A percentile compares a stretch with the other conserved stretches of the same genome.
These are phyloP conservation scores for Penicillium antarcticum DNA, from an alignment of 495 filamentous ascomycete genomes.

Conservation along the genomic window DNA sequence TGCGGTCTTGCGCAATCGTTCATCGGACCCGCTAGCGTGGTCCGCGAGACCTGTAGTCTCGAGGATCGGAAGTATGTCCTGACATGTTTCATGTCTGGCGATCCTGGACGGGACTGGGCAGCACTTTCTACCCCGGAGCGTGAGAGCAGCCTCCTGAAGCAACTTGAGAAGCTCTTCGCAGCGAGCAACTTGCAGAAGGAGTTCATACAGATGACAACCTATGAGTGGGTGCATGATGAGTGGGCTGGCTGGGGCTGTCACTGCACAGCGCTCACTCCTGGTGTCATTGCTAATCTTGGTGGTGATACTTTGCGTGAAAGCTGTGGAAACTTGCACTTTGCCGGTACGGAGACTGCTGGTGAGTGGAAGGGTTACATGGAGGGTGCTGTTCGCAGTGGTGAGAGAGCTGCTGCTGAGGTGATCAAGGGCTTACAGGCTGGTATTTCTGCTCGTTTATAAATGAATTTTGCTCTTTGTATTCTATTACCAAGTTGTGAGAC, in stretches of 20 bases:
- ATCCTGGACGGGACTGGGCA: slow-evolving; percentile 29
- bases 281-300: slow-evolving; percentile 21
- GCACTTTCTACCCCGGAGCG: slow-evolving; percentile 12
- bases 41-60: slow-evolving; percentile 37
- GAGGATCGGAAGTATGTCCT: slow-evolving; percentile 32
- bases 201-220: slow-evolving; percentile 14
- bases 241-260: slow-evolving; percentile 21
- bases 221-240: slow-evolving; percentile 29
- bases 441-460: too few relatives aligned
- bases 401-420: slow-evolving; percentile 37
- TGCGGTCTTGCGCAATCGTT: slow-evolving; percentile 33
- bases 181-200: background rate
- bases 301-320: background rate
- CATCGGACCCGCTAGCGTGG: slow-evolving; percentile 33
- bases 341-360: slow-evolving; percentile 40
- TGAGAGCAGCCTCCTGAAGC: background rate
- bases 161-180: background rate
- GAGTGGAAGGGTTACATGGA: slow-evolving; percentile 52
- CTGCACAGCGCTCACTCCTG: slow-evolving; percentile 21
- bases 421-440: slow-evolving; percentile 1
- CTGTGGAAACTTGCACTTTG: slow-evolving; percentile 44
- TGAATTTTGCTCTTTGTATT: too few relatives aligned
- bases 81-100: slow-evolving; percentile 39
- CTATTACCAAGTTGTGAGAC: too few relatives aligned
- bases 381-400: slow-evolving; percentile 38